Conservation (phyloP, 139 green algal species). For the Yamagishiella unicocca region DNA sequence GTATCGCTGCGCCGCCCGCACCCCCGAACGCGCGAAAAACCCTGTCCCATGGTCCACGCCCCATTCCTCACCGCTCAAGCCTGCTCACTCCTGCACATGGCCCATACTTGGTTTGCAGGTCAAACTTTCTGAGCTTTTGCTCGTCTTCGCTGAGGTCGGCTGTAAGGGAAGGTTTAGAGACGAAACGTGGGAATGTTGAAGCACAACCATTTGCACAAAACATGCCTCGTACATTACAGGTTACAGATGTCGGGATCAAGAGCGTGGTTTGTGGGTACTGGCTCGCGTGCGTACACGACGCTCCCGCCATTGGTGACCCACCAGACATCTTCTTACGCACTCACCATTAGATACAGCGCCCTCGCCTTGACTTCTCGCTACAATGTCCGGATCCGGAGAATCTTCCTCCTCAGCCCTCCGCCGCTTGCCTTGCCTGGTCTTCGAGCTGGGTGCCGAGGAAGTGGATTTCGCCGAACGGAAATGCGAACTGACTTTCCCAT, state of each 20-base stretch:
- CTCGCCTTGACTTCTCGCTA: conserved; percentile 13
- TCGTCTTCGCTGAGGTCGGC: conserved; percentile 34
- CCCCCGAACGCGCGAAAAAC: background rate
- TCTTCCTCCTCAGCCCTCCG: background rate
- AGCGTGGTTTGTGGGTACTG: no score
- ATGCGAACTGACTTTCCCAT: background rate
- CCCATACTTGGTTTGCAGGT: conserved; percentile 34
- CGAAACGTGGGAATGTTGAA: no score
- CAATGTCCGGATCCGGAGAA: background rate
- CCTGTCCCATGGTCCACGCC: background rate
- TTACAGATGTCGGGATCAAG: no score
- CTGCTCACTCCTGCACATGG: conserved; percentile 15
- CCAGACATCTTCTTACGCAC: no score
- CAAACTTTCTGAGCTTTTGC: conserved; percentile 32
- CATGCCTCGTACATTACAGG: no score
- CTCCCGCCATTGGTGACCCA: no score
- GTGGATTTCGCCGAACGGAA: background rate
- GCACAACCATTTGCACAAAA: no score
- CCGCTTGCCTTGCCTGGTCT: conserved; percentile 4
- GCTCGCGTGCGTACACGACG: no score
- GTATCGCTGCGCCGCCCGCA: background rate
- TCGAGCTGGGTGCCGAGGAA: background rate
- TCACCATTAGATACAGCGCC: background rate
- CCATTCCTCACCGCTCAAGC: conserved; percentile 29
- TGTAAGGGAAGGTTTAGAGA: background rate